Evolutionary conservation across 352 stramenopile species (phyloP), one percentile per base, ranked within the genome.

Genomic region (Stramenopiles sp.): DNA sequence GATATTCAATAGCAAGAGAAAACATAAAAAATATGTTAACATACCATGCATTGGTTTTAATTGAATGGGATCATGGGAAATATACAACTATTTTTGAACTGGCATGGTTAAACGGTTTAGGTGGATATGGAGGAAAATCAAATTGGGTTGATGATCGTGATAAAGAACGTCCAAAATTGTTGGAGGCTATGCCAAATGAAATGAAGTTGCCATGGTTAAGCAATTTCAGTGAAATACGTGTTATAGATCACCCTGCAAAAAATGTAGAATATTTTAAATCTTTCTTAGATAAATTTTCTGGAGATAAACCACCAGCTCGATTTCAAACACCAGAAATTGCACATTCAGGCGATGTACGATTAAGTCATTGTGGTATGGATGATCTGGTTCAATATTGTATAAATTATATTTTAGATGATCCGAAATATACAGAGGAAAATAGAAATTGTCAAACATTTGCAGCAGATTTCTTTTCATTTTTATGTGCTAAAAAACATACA

Each of bases 391-490:
- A 23, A 23, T 87, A 87, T 79, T 43, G 86, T 1, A 53, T 84
- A 69, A 88, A 87, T 77, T 88, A 87, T 78, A 85, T 87, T 73
- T 73, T 73, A 31, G 78, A 83, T 1, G 82, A 87, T 80, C 65
- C 74, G n/a, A 79, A 73, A 0, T 88, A 88, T 78, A 81, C 74
- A 0, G 85, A 88, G 78, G 78, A 81, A 32, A 78, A 32, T 77
- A 74, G 83, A 20, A 88, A 88, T 69, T 88, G 85, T 81, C 83
- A 86, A 81, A 86, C 83, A 27, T 86, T 86, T 77, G 76, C 81
- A 32, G 83, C 83, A 30, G 82, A 85, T 78, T 63, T 84, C 0
- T 87, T 81, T 78, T 77, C 79, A 29, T 86, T 87, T 63, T 77
- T 86, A 30, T 79, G 77, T 30, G 83, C 82, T 23, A 86, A 87